Percentiles rank a stretch among this genome's conserved stretches.
Conservation (phyloP, 768 basidiomycete species). For the Hypsizygus marmoreus region DNA sequence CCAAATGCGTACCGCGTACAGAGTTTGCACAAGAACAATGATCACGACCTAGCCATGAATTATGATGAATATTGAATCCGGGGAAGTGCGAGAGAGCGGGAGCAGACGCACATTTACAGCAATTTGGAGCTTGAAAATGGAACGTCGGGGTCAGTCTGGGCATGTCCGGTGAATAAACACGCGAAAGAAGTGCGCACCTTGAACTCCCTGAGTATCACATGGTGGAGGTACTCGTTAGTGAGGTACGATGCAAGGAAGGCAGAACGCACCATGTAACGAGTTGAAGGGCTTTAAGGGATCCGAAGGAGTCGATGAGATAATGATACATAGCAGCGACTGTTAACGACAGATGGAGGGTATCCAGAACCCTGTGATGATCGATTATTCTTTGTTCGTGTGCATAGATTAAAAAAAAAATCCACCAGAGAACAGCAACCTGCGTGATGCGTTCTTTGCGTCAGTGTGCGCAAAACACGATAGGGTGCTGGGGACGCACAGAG, state of each 20-base stretch:
- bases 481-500: constrained; percentile 14
- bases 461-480: not conserved
- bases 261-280: constrained; percentile 13
- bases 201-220: constrained; percentile 18
- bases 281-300: constrained; percentile 14
- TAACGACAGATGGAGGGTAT: constrained; percentile 27
- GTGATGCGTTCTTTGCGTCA: not conserved
- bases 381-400: not conserved
- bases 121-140: constrained; percentile 19
- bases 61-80: not conserved
- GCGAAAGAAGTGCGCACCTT: constrained; percentile 20
- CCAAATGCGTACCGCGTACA: constrained; percentile 31
- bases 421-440: constrained; percentile 25
- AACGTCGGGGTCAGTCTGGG: not conserved
- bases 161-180: not conserved
- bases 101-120: constrained; percentile 22
- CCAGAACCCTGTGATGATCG: constrained; percentile 20
- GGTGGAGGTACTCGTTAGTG: not conserved
- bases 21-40: constrained; percentile 28
- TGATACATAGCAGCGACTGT: constrained; percentile 29
- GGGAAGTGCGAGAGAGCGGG: not conserved
- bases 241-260: not conserved
- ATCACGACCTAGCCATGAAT: constrained; percentile 21
- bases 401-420: not conserved
- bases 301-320: constrained; percentile 27